These are phyloP conservation scores for Conoideocrella luteorostrata DNA, from an alignment of 2,329 filamentous ascomycete species.

Conservation along the genomic window DNA sequence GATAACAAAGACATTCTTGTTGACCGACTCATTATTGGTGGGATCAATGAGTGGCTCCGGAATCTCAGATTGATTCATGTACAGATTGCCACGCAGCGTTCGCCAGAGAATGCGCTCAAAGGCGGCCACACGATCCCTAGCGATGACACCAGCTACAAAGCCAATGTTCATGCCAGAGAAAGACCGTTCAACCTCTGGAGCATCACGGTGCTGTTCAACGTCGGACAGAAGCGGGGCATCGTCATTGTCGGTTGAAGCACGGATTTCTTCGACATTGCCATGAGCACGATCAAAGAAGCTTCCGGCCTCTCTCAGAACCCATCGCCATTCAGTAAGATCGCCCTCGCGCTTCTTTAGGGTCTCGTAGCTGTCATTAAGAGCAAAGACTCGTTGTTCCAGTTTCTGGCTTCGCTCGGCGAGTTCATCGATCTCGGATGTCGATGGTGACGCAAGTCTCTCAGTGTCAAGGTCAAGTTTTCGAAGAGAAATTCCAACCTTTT, in stretches of 20 bases:
- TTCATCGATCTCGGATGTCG: conserved; percentile 93
- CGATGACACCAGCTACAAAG: conserved; percentile 94
- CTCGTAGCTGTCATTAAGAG: conserved; percentile 96
- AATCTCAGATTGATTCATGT: conserved; percentile 99
- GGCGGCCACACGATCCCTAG: conserved; percentile 82
- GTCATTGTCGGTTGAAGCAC: conserved; percentile 81
- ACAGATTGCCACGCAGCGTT: conserved; percentile 92
- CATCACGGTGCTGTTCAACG: conserved; percentile 71
- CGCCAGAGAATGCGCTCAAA: conserved; percentile 98
- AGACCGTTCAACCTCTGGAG: conserved; percentile 68
- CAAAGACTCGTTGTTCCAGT: conserved; percentile 83
- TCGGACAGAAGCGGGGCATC: conserved; percentile 91
- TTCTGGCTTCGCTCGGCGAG: conserved; percentile 86
- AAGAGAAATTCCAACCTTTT: conserved; percentile 80
- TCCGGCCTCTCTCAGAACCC: conserved; percentile 92
- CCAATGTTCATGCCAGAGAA: conserved; percentile 99
- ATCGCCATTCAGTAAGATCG: conserved; percentile 95
- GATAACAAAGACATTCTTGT: conserved; percentile 99
- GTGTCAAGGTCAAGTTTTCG: conserved; percentile 87
- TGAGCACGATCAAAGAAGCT: conserved; percentile 96
- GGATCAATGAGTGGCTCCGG: conserved; percentile 88
- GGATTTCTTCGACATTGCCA: conserved; percentile 93
- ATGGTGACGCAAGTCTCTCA: conserved; percentile 78
- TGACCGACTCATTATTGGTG: conserved; percentile 80
- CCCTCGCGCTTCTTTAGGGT: conserved; percentile 96